Evolutionary conservation across 345 rosid species (phyloP), one percentile per base, ranked within the genome.

Genomic region (Bruguiera parviflora): DNA sequence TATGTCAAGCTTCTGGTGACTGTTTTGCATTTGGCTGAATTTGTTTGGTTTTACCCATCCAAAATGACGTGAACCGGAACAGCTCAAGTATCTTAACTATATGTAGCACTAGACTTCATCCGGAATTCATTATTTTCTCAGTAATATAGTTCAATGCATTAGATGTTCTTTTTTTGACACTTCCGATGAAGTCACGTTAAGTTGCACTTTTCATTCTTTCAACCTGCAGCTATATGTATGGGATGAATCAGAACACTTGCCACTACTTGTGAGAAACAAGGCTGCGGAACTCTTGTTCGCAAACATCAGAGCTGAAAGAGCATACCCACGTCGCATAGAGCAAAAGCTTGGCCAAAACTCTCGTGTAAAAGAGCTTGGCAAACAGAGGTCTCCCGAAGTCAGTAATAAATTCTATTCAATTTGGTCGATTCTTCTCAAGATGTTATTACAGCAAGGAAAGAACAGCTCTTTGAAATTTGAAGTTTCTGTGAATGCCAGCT

Each of bases 241-340:
- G 86, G 92, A 87, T 71, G 86, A 85, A 66, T 75, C 73, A 9
- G 86, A 79, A 10, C 75, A 81, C 71, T 27, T 84, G 61, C 84
- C 92, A 0, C 79, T 85, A 27, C 84, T 82, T 3, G 79, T 84
- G 33, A 80, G 73, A 72, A 87, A 85, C 86, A 75, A 78, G 55
- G 88, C 88, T 8, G 89, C 89, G 1, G 89, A 85, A 72, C 61
- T 82, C 32, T 67, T 85, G 75, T 85, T 85, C 18, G 89, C 87
- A 53, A 82, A 78, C 76, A 78, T 85, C 69, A 78, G 61, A 56
- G 88, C 92, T 4, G 84, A 84, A 61, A 79, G 75, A 70, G 83
- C 80, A 11, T 51, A 76, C 47, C 60, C 22, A 5, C 33, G 77
- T 65, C 59, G 69, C 13, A 61, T 31, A 64, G 66, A 37, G 22